A percentile compares a stretch with the other conserved stretches of the same genome.
These are phyloP conservation scores for Verticillium zaregamsianum DNA, from an alignment of 2,329 filamentous ascomycete species.

Conservation along the genomic window DNA sequence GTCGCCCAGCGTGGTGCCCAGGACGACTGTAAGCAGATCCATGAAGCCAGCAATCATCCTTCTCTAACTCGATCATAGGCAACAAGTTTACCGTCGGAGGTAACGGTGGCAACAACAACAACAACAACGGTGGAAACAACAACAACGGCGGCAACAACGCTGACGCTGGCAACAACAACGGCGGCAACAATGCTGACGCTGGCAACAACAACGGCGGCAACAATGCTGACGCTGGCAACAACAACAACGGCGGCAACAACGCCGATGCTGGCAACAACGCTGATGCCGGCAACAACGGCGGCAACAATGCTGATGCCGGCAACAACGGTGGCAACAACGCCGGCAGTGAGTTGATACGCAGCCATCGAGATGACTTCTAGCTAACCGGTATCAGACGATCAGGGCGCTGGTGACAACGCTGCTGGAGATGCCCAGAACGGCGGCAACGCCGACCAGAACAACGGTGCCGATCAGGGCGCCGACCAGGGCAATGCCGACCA, in stretches of 20 bases:
- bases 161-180: conserved; percentile 15
- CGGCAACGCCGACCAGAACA: conserved; percentile 3
- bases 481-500: neutral
- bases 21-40: conserved; percentile 48
- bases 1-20: conserved; percentile 63
- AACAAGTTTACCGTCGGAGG: conserved; percentile 17
- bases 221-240: conserved; percentile 13
- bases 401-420: no score
- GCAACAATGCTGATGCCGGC: conserved; percentile 1
- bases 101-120: conserved; percentile 14
- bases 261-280: neutral
- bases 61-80: neutral
- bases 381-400: neutral
- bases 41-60: neutral
- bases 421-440: neutral
- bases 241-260: conserved; percentile 8
- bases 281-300: conserved; percentile 4
- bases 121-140: conserved; percentile 4
- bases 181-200: conserved; percentile 15
- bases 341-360: neutral
- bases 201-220: conserved; percentile 15
- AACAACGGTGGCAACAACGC: conserved; percentile 1
- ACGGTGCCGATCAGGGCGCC: neutral
- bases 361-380: neutral
- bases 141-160: conserved; percentile 8